Conservation (phyloP, 495 filamentous ascomycete genomes). For the Darksidea phi region DNA sequence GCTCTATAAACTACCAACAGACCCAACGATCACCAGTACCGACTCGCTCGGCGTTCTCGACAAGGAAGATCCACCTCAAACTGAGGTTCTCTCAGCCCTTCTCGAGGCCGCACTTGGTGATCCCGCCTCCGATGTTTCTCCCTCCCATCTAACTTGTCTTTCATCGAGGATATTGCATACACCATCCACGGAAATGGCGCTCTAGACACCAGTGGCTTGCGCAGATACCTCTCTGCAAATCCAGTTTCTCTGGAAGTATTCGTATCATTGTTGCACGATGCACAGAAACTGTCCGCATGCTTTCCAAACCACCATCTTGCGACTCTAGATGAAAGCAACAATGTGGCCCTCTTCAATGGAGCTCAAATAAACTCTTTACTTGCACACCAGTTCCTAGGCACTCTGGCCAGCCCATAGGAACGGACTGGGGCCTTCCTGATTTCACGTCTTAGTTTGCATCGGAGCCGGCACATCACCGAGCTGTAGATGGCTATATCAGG, state of each 20-base stretch:
- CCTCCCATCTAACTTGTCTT: background rate
- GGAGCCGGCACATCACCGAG: slow-evolving; percentile 18
- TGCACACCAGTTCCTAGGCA: slow-evolving; percentile 29
- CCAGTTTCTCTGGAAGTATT: background rate
- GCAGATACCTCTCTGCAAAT: too few relatives aligned
- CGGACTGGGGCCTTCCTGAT: slow-evolving; percentile 25
- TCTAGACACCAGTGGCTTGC: slow-evolving; percentile 6
- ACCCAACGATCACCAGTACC: slow-evolving; percentile 10
- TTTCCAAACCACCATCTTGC: slow-evolving; percentile 5
- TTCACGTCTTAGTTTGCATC: slow-evolving; percentile 24
- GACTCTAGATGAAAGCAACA: background rate
- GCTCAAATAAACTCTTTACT: slow-evolving; percentile 23
- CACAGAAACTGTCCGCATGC: background rate
- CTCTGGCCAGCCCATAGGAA: slow-evolving; percentile 5
- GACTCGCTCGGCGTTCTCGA: slow-evolving; percentile 28
- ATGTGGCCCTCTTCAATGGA: slow-evolving; percentile 11
- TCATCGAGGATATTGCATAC: slow-evolving; percentile 34
- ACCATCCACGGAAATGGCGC: slow-evolving; percentile 28
- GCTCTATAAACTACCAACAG: slow-evolving; percentile 21
- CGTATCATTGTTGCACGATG: background rate
- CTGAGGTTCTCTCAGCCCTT: slow-evolving; percentile 12
- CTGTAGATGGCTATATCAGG: slow-evolving; percentile 20
- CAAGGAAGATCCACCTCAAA: slow-evolving; percentile 12
- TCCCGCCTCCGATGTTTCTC: background rate
- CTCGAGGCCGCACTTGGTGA: slow-evolving; percentile 1